These are phyloP conservation scores for Falciphora oryzae DNA, from an alignment of 2,329 filamentous ascomycete genomes.

Conservation along the genomic window DNA sequence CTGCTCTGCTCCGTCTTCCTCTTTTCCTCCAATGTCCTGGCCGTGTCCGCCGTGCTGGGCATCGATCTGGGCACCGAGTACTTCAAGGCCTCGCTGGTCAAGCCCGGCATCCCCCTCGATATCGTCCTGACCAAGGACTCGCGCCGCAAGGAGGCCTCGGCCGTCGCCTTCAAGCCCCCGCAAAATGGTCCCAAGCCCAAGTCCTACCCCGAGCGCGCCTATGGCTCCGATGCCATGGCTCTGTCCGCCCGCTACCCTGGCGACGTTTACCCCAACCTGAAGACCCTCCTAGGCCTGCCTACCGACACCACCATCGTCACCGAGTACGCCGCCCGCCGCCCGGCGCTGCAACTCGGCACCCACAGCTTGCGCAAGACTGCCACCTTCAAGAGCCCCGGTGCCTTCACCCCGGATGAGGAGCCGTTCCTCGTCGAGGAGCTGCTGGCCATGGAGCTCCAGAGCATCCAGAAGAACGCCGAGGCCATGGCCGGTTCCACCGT, in stretches of 20 bases:
- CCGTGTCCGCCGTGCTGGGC: conserved; percentile 71
- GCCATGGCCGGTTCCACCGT: conserved; percentile 68
- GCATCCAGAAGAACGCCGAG: conserved; percentile 85
- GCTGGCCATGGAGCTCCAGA: conserved; percentile 92
- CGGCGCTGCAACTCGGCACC: conserved; percentile 64
- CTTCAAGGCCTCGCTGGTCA: conserved; percentile 92
- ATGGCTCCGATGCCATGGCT: conserved; percentile 87
- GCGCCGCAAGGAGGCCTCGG: conserved; percentile 87
- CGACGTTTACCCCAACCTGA: conserved; percentile 93
- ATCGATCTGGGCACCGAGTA: conserved; percentile 95
- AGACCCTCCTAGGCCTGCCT: conserved; percentile 75
- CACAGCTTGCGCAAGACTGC: conserved; percentile 60
- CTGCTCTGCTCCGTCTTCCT: conserved; percentile 34
- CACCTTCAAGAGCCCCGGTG: conserved; percentile 70
- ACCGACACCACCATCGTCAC: conserved; percentile 54
- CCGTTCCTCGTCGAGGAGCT: conserved; percentile 83
- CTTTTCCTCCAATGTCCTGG: conserved; percentile 43
- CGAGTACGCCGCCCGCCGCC: conserved; percentile 71
- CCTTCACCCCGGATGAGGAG: conserved; percentile 56
- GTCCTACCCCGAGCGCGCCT: conserved; percentile 79
- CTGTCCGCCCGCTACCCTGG: conserved; percentile 81
- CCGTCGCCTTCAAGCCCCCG: conserved; percentile 89
- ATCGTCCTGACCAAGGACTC: conserved; percentile 98
- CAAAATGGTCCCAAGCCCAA: conserved; percentile 56
- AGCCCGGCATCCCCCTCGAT: conserved; percentile 93